Evolutionary conservation across 1,284 basidiomycete genomes (phyloP), one percentile per base, ranked within the genome.

Genomic region (Psilocybe mexicana): DNA sequence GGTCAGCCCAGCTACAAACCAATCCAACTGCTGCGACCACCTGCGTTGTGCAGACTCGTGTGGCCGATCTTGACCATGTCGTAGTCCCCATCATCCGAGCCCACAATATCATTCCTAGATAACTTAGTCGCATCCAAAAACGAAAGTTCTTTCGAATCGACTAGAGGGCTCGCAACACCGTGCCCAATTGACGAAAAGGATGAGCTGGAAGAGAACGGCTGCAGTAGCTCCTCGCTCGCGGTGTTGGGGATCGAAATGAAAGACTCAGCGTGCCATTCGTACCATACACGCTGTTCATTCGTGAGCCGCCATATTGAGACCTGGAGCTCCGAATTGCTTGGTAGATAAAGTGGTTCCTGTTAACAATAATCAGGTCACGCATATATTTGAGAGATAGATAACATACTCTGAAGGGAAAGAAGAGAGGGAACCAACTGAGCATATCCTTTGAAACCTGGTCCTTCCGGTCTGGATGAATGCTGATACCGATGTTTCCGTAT

Each of bases 401-500:
- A 51, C 81, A 26, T 59, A 90, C 92, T 73, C 88, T 91, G 70
- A 96, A 85, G 0, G 96, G 96, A 74, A 99, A 97, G 77, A 94
- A 98, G 35, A 98, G 78, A 0, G 97, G 97, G 78, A 99, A 99
- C 97, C 97, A 99, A 67, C 93, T 96, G 60, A 98, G 80, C 96
- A 99, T 98, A 65, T 98, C 91, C 65, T 92, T 92, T 14, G 92
- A 94, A 54, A 95, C 81, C 50, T 84, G 74, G 55, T 92, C 86
- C 73, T 91, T 90, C 49, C 88, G 86, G 57, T 94, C 87, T 0
- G 97, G 97, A 71, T 98, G 95, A 50, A 97, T 99, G 66, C 94
- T 97, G 38, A 99, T 78, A 0, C 92, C 92, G 23, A 99, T 81
- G 64, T 91, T 88, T 42, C 86, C 87, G 71, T 98, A 99, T 3